phyloP scores from a whole-genome alignment of 257 asterid species.

The Gentiana straminea region DNA sequence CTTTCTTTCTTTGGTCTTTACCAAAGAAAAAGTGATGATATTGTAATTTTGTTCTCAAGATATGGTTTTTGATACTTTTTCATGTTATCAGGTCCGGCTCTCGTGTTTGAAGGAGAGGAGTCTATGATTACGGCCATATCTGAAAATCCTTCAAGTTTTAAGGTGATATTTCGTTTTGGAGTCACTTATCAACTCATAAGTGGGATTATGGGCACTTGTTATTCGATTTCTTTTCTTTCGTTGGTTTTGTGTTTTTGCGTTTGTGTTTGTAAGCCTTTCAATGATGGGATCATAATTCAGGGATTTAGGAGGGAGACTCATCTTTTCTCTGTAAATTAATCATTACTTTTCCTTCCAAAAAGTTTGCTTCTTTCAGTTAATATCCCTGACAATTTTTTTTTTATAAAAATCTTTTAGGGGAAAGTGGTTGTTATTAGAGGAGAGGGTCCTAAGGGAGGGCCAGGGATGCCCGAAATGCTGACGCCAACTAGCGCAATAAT shows the following conservation, averaged over 20 bases:
- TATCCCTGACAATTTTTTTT: too few species aligned
- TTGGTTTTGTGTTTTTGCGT: too few species aligned
- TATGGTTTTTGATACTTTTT: too few species aligned
- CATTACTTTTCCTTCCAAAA: too few species aligned
- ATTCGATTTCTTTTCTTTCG: too few species aligned
- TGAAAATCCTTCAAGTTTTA: constrained; percentile 66
- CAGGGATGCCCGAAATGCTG: constrained; percentile 99
- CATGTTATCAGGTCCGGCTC: constrained; percentile 59
- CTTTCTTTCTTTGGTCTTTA: neutral
- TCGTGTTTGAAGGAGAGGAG: constrained; percentile 96
- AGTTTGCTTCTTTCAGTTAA: too few species aligned
- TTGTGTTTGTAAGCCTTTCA: too few species aligned
- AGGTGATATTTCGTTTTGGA: constrained; percentile 31
- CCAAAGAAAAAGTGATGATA: neutral
- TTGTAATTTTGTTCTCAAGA: constrained; percentile 2
- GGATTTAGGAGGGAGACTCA: too few species aligned
- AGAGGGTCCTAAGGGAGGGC: constrained; percentile 99
- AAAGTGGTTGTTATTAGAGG: constrained; percentile 92
- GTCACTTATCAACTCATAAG: too few species aligned
- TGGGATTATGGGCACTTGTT: too few species aligned
- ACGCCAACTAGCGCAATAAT: constrained; percentile 98
- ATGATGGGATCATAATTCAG: too few species aligned
- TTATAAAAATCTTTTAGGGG: constrained; percentile 71
- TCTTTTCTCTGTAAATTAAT: too few species aligned
- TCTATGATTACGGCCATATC: constrained; percentile 80